These are phyloP conservation scores for Phytopythium kandeliae DNA, from an alignment of 352 stramenopile species.

Conservation along the genomic window DNA sequence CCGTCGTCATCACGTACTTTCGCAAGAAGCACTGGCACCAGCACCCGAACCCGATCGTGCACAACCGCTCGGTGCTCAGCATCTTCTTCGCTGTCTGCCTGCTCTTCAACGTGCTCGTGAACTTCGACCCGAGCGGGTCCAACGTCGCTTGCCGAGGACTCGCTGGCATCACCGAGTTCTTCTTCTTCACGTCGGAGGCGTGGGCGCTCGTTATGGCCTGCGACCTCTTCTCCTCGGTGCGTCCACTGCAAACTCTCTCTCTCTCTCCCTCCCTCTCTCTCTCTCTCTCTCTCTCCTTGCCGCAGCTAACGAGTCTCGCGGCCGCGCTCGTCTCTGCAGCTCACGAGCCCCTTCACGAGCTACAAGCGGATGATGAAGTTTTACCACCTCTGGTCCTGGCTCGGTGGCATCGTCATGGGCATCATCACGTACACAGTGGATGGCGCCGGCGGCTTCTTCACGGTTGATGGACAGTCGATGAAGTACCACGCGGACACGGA, in stretches of 20 bases:
- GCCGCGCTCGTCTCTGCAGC: conserved; percentile 12
- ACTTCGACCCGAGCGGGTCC: conserved; percentile 59
- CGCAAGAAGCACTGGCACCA: conserved; percentile 88
- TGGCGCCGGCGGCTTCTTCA: conserved; percentile 79
- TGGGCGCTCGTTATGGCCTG: conserved; percentile 88
- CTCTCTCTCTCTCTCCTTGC: too few species aligned
- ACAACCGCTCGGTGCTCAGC: conserved; percentile 77
- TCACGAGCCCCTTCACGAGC: conserved; percentile 86
- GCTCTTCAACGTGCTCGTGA: conserved; percentile 76
- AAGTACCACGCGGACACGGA: conserved; percentile 64
- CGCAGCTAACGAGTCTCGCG: too few species aligned
- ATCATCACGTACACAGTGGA: conserved; percentile 64
- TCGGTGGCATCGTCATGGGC: conserved; percentile 76
- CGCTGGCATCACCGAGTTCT: conserved; percentile 84
- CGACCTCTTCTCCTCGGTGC: conserved; percentile 81
- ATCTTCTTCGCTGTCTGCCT: conserved; percentile 84
- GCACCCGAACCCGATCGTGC: conserved; percentile 86
- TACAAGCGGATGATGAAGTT: conserved; percentile 89
- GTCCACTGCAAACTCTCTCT: too few species aligned
- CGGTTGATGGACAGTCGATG: conserved; percentile 77
- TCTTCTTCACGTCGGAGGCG: conserved; percentile 84
- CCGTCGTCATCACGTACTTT: conserved; percentile 83
- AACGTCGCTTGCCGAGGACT: conserved; percentile 61
- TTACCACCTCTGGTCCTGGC: conserved; percentile 84
- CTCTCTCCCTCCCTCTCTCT: too few species aligned